These are phyloP conservation scores for Trypanosoma lewisi DNA, from an alignment of 208 protist genomes.

Conservation along the genomic window DNA sequence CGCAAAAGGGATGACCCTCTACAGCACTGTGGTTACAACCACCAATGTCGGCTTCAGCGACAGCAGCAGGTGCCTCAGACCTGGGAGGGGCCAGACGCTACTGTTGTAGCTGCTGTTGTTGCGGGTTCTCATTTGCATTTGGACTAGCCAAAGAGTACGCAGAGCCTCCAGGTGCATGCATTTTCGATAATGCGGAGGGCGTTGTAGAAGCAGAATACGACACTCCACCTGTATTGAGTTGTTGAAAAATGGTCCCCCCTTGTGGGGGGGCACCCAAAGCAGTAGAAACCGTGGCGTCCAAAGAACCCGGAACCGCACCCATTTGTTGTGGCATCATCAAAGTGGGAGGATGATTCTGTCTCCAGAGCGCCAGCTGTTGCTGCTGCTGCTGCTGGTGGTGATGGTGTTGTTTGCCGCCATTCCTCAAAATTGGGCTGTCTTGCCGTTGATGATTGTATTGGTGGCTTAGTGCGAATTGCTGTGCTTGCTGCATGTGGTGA, in stretches of 20 bases:
- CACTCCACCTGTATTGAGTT: constrained; percentile 1
- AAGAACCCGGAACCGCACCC: constrained; percentile 4
- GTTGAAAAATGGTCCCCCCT: constrained; percentile 5
- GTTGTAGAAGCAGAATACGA: neutral
- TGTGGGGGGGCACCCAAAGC: constrained; percentile 11
- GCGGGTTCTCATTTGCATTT: neutral
- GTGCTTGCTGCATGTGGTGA: constrained; percentile 17
- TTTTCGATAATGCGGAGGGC: constrained; percentile 2
- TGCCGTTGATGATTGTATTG: constrained; percentile 17
- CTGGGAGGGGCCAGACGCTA: neutral
- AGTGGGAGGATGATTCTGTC: constrained; percentile 5
- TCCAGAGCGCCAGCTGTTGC: constrained; percentile 18
- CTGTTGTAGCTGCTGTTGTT: too few relatives aligned
- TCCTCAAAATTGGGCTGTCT: constrained; percentile 3
- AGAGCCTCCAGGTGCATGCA: neutral
- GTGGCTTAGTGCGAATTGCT: neutral
- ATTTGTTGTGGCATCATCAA: constrained; percentile 21
- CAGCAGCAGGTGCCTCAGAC: neutral
- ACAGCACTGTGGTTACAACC: neutral
- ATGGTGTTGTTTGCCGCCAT: too few relatives aligned
- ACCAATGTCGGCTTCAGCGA: neutral
- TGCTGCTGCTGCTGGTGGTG: too few relatives aligned
- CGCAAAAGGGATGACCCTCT: neutral
- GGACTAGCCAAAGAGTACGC: neutral
- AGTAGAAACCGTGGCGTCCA: constrained; percentile 3